Evolutionary conservation across 2,329 filamentous ascomycete species (phyloP).

Genomic region (Fusarium chuoi): DNA sequence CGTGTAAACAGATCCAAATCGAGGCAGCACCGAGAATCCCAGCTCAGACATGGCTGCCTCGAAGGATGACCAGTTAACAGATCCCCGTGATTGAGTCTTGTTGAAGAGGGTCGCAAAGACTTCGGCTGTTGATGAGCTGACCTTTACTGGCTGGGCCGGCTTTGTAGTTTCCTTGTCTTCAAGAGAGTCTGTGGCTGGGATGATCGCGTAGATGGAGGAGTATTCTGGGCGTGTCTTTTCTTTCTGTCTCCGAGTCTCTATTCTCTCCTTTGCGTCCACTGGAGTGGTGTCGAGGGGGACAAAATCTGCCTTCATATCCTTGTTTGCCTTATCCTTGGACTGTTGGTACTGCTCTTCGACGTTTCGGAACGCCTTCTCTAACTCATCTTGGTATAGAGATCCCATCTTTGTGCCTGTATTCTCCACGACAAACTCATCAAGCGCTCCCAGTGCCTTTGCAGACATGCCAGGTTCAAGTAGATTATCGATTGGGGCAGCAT

Average conservation of each 20-base stretch:
- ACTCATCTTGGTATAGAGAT: constrained; percentile 56
- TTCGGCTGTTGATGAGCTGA: constrained; percentile 50
- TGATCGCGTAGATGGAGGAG: constrained; percentile 49
- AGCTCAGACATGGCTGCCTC: constrained; percentile 54
- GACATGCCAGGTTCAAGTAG: constrained; percentile 54
- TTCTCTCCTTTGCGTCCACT: constrained; percentile 31
- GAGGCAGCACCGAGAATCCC: constrained; percentile 54
- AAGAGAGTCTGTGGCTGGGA: neutral
- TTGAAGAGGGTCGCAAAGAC: constrained; percentile 53
- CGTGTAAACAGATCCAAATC: constrained; percentile 55
- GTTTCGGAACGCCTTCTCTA: constrained; percentile 51
- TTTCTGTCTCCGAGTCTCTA: constrained; percentile 53
- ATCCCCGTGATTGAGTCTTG: constrained; percentile 44
- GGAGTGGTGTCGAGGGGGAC: constrained; percentile 27
- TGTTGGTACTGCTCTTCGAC: constrained; percentile 46
- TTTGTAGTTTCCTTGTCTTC: neutral
- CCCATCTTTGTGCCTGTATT: constrained; percentile 54
- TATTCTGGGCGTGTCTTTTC: constrained; percentile 56
- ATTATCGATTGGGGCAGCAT: constrained; percentile 54
- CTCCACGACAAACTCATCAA: constrained; percentile 52
- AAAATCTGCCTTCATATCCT: constrained; percentile 20
- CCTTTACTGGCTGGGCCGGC: constrained; percentile 44
- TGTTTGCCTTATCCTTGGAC: constrained; percentile 36
- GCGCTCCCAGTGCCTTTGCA: constrained; percentile 46
- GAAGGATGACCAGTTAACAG: constrained; percentile 52